These are phyloP conservation scores for Mycosphaerella sp. DNA, from an alignment of 2,329 filamentous ascomycete genomes.

Conservation along the genomic window DNA sequence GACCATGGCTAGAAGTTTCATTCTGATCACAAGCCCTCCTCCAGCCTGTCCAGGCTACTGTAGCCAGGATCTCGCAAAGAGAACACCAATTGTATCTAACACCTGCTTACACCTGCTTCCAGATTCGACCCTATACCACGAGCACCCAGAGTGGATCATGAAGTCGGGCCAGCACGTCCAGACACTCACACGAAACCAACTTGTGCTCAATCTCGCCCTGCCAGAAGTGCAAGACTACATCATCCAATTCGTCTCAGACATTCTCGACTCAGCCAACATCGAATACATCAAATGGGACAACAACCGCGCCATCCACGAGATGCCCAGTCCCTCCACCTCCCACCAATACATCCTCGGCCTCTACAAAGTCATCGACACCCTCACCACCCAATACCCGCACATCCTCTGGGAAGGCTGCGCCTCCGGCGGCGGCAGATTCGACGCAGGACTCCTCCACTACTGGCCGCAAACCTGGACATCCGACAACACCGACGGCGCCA, in stretches of 20 bases:
- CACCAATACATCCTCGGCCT: conserved; percentile 59
- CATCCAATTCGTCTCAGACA: conserved; percentile 49
- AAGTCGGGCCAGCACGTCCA: conserved; percentile 53
- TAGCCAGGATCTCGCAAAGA: no score
- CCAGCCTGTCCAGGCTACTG: no score
- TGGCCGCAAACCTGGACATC: conserved; percentile 62
- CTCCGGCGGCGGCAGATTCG: conserved; percentile 59
- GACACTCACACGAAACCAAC: conserved; percentile 52
- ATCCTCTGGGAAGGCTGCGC: conserved; percentile 63
- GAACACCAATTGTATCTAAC: no score
- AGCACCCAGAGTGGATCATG: conserved; percentile 60
- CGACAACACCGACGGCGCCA: conserved; percentile 58
- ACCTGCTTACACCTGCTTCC: no score
- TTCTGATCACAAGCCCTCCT: no score
- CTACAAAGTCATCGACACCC: conserved; percentile 55
- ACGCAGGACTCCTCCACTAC: conserved; percentile 57
- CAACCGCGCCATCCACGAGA: conserved; percentile 59
- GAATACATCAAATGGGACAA: conserved; percentile 64
- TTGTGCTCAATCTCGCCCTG: conserved; percentile 57
- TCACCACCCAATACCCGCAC: conserved; percentile 55
- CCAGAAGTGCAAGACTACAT: conserved; percentile 59
- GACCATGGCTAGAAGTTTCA: no score
- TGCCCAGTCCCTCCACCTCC: conserved; percentile 47
- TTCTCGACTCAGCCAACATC: conserved; percentile 51
- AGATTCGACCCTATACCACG: conserved; percentile 52